These are phyloP conservation scores for Coffea eugenioides DNA, from an alignment of 257 asterid species.

Conservation along the genomic window DNA sequence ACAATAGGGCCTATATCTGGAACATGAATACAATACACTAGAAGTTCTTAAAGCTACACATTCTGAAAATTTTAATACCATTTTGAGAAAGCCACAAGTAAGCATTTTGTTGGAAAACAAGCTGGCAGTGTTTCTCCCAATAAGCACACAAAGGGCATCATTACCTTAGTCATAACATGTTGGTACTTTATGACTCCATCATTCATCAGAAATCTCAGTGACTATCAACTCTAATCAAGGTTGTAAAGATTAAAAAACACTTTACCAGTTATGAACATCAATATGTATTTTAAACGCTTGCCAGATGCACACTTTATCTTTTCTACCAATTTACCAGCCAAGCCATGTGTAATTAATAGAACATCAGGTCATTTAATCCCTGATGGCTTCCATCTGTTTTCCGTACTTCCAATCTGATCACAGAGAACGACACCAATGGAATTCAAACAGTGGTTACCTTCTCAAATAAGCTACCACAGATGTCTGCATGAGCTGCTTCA, in stretches of 20 bases:
- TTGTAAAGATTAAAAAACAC: background rate
- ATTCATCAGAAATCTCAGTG: background rate
- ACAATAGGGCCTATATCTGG: background rate
- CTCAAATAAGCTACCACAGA: slow-evolving; percentile 92
- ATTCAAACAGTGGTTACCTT: slow-evolving; percentile 44
- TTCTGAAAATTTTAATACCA: background rate
- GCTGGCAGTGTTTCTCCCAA: background rate
- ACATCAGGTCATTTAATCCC: background rate
- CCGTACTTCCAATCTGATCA: background rate
- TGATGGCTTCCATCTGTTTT: background rate
- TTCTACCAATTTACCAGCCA: background rate
- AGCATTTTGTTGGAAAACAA: background rate
- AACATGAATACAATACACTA: background rate
- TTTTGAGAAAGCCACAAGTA: background rate
- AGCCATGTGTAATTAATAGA: too few species aligned
- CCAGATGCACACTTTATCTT: background rate
- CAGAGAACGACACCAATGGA: background rate
- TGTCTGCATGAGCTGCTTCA: slow-evolving; percentile 86
- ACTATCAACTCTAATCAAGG: background rate
- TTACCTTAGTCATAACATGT: background rate
- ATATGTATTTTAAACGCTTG: background rate
- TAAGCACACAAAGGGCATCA: background rate
- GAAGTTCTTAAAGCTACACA: background rate
- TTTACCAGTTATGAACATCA: background rate
- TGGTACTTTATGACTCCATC: background rate